These are phyloP conservation scores for Crithidia bombi DNA, from an alignment of 208 protist species.

Conservation along the genomic window DNA sequence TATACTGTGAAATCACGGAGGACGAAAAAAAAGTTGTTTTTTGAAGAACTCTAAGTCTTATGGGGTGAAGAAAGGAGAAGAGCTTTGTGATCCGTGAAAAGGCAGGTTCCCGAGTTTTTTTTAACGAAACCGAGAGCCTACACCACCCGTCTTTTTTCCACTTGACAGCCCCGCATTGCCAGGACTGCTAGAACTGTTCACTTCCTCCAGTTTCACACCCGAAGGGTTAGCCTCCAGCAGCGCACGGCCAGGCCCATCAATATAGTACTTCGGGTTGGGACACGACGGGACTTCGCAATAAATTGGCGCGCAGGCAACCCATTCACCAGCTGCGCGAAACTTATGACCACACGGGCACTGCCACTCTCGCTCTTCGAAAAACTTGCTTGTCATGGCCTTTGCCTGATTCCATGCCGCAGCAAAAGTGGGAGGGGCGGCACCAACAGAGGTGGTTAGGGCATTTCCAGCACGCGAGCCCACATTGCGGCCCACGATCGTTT, in stretches of 20 bases:
- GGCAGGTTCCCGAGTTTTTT: too few relatives aligned
- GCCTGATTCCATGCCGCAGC: slow-evolving; percentile 60
- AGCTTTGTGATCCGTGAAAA: too few relatives aligned
- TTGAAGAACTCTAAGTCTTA: slow-evolving; percentile 4
- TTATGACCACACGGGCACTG: slow-evolving; percentile 91
- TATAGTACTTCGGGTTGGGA: slow-evolving; percentile 91
- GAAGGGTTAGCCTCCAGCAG: slow-evolving; percentile 85
- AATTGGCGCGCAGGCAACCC: slow-evolving; percentile 81
- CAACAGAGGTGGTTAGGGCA: slow-evolving; percentile 43
- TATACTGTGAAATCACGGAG: slow-evolving; percentile 5
- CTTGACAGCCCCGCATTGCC: neutral
- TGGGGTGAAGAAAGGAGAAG: too few relatives aligned
- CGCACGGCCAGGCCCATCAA: slow-evolving; percentile 81
- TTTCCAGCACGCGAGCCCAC: slow-evolving; percentile 53
- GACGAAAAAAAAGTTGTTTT: slow-evolving; percentile 30
- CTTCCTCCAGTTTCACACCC: slow-evolving; percentile 81
- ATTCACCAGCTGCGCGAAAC: slow-evolving; percentile 85
- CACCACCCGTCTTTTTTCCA: slow-evolving; percentile 40
- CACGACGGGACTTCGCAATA: slow-evolving; percentile 91
- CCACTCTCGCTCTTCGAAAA: slow-evolving; percentile 87
- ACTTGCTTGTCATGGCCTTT: slow-evolving; percentile 60
- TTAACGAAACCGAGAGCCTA: slow-evolving; percentile 72
- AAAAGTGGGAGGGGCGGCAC: slow-evolving; percentile 51
- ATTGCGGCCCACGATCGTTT: slow-evolving; percentile 71
- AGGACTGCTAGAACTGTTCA: slow-evolving; percentile 23